These are phyloP conservation scores for Murraya paniculata DNA, from an alignment of 345 rosid genomes.

Conservation along the genomic window DNA sequence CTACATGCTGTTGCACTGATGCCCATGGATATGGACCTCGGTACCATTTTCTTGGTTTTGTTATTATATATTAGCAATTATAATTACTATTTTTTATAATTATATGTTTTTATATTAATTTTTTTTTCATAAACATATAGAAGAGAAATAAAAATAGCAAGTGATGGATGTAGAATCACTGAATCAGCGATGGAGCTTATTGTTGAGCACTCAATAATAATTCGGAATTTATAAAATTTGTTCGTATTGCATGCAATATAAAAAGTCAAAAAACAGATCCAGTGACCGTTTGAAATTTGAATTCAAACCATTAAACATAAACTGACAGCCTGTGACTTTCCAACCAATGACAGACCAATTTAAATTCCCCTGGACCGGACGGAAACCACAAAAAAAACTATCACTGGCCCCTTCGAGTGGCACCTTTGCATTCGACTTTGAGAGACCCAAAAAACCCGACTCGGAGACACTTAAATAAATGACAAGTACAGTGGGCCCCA, in stretches of 20 bases:
- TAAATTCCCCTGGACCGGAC: neutral
- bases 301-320: conserved; percentile 16
- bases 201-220: no score
- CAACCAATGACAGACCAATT: conserved; percentile 9
- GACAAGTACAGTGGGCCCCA: conserved; percentile 16
- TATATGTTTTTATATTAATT: no score
- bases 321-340: conserved; percentile 19
- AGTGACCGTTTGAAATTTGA: conserved; percentile 42
- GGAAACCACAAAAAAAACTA: neutral
- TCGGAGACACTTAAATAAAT: neutral
- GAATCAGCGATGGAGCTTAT: no score
- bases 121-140: no score
- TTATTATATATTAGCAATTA: no score
- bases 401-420: neutral
- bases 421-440: neutral
- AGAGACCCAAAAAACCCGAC: neutral
- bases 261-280: conserved; percentile 13
- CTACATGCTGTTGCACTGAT: no score
- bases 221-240: no score
- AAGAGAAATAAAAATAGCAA: no score
- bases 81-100: no score
- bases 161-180: no score
- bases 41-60: no score
- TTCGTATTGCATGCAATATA: neutral
- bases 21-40: no score